Percentiles rank a stretch among this genome's conserved stretches.
Conservation (phyloP, 768 basidiomycete genomes). For the Dentipellis sp. region DNA sequence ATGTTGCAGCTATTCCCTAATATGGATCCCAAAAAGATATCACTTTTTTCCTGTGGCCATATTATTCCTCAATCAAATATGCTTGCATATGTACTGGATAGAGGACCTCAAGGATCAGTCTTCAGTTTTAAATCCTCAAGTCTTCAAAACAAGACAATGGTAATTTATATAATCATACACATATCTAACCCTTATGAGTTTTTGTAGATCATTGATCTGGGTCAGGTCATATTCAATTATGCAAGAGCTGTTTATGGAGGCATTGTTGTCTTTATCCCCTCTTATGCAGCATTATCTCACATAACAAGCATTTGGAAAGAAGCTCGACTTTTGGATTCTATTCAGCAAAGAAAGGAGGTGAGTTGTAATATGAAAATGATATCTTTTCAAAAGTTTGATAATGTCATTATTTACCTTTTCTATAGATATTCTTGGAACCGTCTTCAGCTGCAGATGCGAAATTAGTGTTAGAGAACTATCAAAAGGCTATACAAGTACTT, state of each 20-base stretch:
- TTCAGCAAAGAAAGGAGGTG: constrained; percentile 70
- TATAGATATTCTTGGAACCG: constrained; percentile 8
- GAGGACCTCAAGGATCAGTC: constrained; percentile 63
- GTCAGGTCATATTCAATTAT: constrained; percentile 76
- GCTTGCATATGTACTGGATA: constrained; percentile 61
- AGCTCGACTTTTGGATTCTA: constrained; percentile 50
- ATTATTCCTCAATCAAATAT: constrained; percentile 80
- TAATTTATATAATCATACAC: constrained; percentile 19
- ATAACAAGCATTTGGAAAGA: constrained; percentile 60
- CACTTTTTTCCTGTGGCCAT: constrained; percentile 86
- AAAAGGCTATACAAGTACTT: constrained; percentile 5
- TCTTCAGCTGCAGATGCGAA: constrained; percentile 6
- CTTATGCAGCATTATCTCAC: constrained; percentile 71
- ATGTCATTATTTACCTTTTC: too few species aligned
- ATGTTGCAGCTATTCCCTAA: constrained; percentile 69
- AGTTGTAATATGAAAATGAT: constrained; percentile 2
- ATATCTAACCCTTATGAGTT: background rate
- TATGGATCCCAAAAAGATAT: constrained; percentile 50
- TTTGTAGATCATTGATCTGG: constrained; percentile 47
- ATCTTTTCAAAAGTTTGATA: too few species aligned
- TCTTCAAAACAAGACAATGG: constrained; percentile 49
- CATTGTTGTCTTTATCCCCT: constrained; percentile 91
- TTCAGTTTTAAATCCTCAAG: constrained; percentile 78
- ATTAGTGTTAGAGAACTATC: constrained; percentile 5
- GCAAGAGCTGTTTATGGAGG: constrained; percentile 73